Evolutionary conservation across 345 rosid species (phyloP), one percentile per base, ranked within the genome.

Genomic region (Hibiscus tridactylites): DNA sequence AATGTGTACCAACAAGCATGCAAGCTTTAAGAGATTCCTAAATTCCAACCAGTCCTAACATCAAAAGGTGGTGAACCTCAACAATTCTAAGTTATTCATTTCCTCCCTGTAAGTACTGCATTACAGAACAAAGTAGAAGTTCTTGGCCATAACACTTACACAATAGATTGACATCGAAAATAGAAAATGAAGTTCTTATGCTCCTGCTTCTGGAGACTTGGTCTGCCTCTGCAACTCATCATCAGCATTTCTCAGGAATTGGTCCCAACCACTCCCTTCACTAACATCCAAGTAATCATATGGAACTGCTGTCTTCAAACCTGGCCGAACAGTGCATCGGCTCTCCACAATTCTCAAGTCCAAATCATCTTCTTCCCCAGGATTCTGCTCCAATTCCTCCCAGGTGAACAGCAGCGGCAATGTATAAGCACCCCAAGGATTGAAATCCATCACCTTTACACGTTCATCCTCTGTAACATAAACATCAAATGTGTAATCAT

Each of bases 221-320:
- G 29, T 58, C 73, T 88, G 88, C 54, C 49, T 71, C 74, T 61
- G 77, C 61, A 82, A 70, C 76, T 83, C 84, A 47, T 81, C 82
- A 56, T 86, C 87, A 1, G 86, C 98, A 70, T 82, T 82, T 83
- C 81, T 82, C 65, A 86, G n/a, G 70, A 88, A 83, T 71, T 86
- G 87, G 65, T 87, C 97, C 96, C 96, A 90, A 9, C 94, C 94
- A 71, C 96, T 87, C 53, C 94, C 91, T 2, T 86, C 76, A 42
- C 85, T 79, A 1, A 80, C 79, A 52, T 92, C 94, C 80, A 87
- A 42, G 77, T 88, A 88, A 81, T 90, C 92, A 53, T 81, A 90
- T 6, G 91, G 94, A 71, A 86, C 90, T 1, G 89, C 91, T 2
- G 85, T 88, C 75, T 90, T 87, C 75, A 90, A 75, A 62, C 96